These are phyloP conservation scores for Glutinoglossum americanum DNA, from an alignment of 495 filamentous ascomycete genomes.

Conservation along the genomic window DNA sequence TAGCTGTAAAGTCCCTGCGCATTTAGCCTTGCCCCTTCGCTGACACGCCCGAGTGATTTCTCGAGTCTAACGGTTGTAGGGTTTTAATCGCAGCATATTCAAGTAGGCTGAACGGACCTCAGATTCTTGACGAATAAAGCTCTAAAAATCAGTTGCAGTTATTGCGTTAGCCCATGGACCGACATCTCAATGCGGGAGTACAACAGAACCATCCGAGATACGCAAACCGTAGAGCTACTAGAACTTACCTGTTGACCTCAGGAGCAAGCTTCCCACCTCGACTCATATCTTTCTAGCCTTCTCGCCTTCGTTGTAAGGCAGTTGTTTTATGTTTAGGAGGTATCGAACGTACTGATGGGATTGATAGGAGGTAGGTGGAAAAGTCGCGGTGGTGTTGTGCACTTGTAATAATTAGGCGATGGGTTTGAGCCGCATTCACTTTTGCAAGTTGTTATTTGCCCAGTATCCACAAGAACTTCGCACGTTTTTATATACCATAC, in stretches of 20 bases:
- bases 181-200: neutral
- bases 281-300: conserved; percentile 40
- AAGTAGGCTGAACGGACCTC: conserved; percentile 31
- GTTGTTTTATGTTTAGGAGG: neutral
- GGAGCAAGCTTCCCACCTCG: conserved; percentile 75
- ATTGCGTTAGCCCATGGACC: neutral
- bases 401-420: too few relatives aligned
- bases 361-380: neutral
- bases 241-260: conserved; percentile 78
- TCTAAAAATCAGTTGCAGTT: conserved; percentile 23
- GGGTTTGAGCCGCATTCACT: neutral
- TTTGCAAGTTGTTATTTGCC: too few relatives aligned
- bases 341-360: neutral
- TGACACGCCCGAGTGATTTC: neutral
- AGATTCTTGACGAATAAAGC: conserved; percentile 98
- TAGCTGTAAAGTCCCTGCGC: conserved; percentile 36
- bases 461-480: neutral
- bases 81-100: neutral
- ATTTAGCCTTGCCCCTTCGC: neutral
- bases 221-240: neutral
- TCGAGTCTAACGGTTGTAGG: neutral
- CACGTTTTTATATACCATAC: too few relatives aligned
- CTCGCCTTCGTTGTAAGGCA: neutral
- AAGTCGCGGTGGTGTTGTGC: neutral
- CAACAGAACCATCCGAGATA: neutral